Evolutionary conservation across 176 grass and related monocot species (phyloP).

Genomic region (Elaeis guineensis): DNA sequence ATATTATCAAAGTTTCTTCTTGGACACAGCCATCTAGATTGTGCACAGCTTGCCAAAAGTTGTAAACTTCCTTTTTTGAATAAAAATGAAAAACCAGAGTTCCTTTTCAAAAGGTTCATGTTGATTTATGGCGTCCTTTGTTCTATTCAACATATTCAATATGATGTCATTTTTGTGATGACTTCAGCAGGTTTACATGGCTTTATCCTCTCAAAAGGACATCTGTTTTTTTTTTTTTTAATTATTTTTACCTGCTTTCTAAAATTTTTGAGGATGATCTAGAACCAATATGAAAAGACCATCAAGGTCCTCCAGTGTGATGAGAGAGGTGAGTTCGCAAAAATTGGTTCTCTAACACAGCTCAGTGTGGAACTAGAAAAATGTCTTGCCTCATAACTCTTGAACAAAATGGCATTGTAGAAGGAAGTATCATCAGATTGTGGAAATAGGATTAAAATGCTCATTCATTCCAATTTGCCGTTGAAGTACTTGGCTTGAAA

Average conservation of each 20-base stretch:
- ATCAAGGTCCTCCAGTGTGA: not conserved
- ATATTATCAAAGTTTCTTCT: not conserved
- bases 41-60: not conserved
- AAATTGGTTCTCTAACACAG: not conserved
- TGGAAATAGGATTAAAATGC: not conserved
- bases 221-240: not conserved
- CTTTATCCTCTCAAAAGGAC: constrained; percentile 1
- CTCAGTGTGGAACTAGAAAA: not conserved
- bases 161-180: constrained; percentile 6
- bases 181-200: constrained; percentile 3
- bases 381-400: not conserved
- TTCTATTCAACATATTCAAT: not conserved
- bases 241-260: not conserved
- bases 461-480: not conserved
- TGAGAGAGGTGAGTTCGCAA: not conserved
- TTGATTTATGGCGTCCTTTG: constrained; percentile 6
- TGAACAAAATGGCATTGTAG: constrained; percentile 7
- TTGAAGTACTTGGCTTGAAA: not conserved
- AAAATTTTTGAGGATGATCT: not conserved
- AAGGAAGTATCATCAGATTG: constrained; percentile 5
- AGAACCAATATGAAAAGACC: not conserved
- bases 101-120: not conserved
- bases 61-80: not conserved
- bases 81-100: not conserved
- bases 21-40: not conserved